Percentiles rank a stretch among this genome's conserved stretches.
Conservation (phyloP, 2,329 filamentous ascomycete genomes). For the Colletotrichum zoysiae region DNA sequence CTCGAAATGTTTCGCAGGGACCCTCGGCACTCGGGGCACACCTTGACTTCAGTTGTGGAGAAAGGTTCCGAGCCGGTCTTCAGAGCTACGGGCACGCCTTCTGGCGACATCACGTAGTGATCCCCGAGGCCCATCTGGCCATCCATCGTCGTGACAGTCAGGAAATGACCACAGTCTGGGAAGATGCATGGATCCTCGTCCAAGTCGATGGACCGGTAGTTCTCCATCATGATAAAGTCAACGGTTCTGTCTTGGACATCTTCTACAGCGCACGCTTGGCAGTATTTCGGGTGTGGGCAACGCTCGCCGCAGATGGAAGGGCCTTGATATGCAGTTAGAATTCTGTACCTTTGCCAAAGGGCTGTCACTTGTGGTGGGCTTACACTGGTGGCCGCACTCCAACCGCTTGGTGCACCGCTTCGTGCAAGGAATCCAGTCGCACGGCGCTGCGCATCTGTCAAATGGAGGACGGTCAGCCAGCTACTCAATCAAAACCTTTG, state of each 20-base stretch:
- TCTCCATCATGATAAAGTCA: conserved; percentile 67
- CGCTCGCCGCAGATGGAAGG: conserved; percentile 74
- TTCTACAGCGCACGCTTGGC: conserved; percentile 66
- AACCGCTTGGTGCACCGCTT: conserved; percentile 67
- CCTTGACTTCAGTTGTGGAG: conserved; percentile 61
- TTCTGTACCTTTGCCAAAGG: too few species aligned
- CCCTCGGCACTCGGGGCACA: conserved; percentile 71
- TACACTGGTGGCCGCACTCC: conserved; percentile 71
- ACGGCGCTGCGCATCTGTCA: conserved; percentile 68
- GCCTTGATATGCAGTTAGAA: conserved; percentile 41
- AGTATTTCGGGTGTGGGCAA: conserved; percentile 66
- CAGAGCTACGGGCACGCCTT: conserved; percentile 51
- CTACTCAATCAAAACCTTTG: not conserved
- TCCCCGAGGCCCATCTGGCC: conserved; percentile 66
- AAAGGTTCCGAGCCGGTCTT: conserved; percentile 60
- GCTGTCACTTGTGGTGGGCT: too few species aligned
- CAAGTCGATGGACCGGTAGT: conserved; percentile 70
- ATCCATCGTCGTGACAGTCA: conserved; percentile 72
- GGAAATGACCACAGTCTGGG: conserved; percentile 72
- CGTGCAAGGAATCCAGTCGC: conserved; percentile 74
- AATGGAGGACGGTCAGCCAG: not conserved
- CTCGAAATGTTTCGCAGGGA: conserved; percentile 68
- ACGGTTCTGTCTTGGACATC: conserved; percentile 62
- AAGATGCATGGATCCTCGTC: conserved; percentile 72
- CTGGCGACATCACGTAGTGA: conserved; percentile 59